phyloP scores from a whole-genome alignment of 176 grass and related monocot species.

The Oryza meridionalis region DNA sequence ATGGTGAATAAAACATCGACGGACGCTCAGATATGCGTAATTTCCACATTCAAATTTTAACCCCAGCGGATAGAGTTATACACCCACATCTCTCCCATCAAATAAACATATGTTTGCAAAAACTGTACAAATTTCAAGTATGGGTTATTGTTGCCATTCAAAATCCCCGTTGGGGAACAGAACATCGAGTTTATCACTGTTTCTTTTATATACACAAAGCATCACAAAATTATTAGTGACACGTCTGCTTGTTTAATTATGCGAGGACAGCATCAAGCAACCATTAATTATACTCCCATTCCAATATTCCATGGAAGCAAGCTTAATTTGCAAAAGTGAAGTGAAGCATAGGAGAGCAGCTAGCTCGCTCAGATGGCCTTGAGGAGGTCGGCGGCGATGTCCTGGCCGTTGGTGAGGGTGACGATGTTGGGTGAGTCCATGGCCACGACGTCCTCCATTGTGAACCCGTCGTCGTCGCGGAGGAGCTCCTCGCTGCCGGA shows the following conservation, averaged over 20 bases:
- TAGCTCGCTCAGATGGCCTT: constrained; percentile 1
- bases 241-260: background rate
- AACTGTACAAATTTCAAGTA: background rate
- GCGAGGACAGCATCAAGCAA: background rate
- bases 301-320: background rate
- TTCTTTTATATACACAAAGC: constrained; percentile 10
- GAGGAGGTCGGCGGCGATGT: constrained; percentile 34
- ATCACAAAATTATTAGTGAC: constrained; percentile 32
- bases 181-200: no score
- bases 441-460: constrained; percentile 66
- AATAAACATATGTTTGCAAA: background rate
- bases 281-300: background rate
- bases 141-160: background rate
- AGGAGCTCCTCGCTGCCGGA: constrained; percentile 73
- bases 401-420: constrained; percentile 36
- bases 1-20: no score
- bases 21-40: no score
- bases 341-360: background rate
- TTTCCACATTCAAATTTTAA: no score
- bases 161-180: background rate
- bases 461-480: constrained; percentile 61
- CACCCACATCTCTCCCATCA: no score
- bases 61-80: no score
- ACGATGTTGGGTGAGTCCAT: constrained; percentile 64
- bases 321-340: background rate